phyloP scores from a whole-genome alignment of 257 asterid genomes.

The Craterostigma plantagineum region DNA sequence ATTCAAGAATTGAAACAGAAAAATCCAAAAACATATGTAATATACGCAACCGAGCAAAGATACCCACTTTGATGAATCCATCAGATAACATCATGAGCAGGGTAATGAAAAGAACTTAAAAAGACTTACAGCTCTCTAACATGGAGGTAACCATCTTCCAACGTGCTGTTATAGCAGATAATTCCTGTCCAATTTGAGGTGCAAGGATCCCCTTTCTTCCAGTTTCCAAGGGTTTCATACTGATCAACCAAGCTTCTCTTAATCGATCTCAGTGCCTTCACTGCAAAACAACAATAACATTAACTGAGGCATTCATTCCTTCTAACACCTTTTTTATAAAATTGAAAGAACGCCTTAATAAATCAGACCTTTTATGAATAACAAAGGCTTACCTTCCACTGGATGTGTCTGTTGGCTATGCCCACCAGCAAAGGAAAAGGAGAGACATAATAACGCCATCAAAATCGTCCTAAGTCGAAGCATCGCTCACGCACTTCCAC shows the following conservation, averaged over 20 bases:
- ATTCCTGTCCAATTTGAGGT: conserved; percentile 66
- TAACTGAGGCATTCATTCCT: background rate
- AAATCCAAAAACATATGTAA: background rate
- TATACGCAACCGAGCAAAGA: too few species aligned
- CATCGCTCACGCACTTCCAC: too few species aligned
- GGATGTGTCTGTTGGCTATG: background rate
- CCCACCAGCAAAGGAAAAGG: background rate
- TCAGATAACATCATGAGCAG: conserved; percentile 5
- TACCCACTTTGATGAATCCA: background rate
- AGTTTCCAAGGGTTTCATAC: conserved; percentile 29
- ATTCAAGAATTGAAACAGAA: background rate
- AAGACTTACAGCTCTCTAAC: conserved; percentile 61
- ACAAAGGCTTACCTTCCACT: background rate
- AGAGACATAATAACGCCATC: background rate
- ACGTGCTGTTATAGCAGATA: conserved; percentile 39
- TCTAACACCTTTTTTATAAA: background rate
- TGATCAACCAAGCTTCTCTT: conserved; percentile 46
- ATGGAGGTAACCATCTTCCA: conserved; percentile 53
- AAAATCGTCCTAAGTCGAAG: too few species aligned
- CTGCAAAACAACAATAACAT: conserved; percentile 19
- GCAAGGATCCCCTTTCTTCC: conserved; percentile 88
- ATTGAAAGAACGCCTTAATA: background rate
- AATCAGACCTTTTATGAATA: background rate
- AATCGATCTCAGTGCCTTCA: conserved; percentile 46
- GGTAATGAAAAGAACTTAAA: too few species aligned